Percentiles rank a stretch among this genome's conserved stretches.
Conservation (phyloP, 2,329 filamentous ascomycete species). For the Pestalotiopsis sp. region DNA sequence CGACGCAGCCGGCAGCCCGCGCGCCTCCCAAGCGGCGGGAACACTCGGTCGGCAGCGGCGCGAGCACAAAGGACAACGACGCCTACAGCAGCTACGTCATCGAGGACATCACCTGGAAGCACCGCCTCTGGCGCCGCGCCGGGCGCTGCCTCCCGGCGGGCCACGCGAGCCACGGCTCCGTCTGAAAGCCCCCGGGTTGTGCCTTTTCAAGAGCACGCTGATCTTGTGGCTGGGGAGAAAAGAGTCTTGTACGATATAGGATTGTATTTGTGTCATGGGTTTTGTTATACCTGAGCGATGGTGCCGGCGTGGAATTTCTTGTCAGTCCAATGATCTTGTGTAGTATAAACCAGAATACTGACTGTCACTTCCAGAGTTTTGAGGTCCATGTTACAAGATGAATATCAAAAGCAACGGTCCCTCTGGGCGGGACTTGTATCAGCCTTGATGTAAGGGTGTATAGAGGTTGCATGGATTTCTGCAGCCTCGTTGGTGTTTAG, state of each 20-base stretch:
- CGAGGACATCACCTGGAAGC: neutral
- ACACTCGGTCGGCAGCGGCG: neutral
- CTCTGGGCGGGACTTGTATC: no score
- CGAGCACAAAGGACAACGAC: slow-evolving; percentile 6
- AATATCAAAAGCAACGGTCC: neutral
- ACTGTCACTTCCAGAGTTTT: neutral
- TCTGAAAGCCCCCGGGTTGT: neutral
- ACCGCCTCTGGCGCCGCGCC: neutral
- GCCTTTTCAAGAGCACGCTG: neutral
- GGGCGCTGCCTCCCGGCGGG: neutral
- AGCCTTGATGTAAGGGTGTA: no score
- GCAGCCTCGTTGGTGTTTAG: neutral
- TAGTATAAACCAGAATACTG: neutral
- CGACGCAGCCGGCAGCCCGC: neutral
- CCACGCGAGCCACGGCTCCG: neutral
- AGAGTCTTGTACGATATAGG: neutral
- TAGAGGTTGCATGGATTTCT: no score
- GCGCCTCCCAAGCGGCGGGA: neutral
- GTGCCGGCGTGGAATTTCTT: neutral
- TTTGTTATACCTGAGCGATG: neutral
- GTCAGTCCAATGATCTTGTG: neutral
- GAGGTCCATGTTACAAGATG: neutral
- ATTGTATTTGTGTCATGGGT: neutral
- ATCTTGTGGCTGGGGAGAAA: neutral
- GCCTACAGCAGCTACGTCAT: neutral